Evolutionary conservation across 257 asterid genomes (phyloP).

Genomic region (Fraxinus quadrangulata): DNA sequence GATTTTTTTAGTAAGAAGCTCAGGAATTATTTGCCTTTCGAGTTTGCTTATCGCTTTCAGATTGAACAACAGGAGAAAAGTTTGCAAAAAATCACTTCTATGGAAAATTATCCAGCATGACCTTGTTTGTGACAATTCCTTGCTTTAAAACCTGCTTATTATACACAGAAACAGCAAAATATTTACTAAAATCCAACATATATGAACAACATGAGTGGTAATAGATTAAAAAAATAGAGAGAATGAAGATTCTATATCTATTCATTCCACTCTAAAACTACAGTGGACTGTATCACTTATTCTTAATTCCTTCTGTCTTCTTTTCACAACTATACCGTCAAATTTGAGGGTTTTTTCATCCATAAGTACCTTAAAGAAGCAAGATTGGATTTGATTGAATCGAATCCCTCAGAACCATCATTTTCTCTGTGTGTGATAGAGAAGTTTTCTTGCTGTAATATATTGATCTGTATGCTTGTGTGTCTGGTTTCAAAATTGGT

Average conservation of each 20-base stretch:
- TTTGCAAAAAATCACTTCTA: neutral
- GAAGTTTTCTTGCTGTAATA: constrained; percentile 15
- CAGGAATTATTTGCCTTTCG: neutral
- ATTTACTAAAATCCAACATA: neutral
- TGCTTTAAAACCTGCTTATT: neutral
- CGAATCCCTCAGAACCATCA: constrained; percentile 36
- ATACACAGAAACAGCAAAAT: neutral
- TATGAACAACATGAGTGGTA: neutral
- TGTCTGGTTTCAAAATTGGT: constrained; percentile 25
- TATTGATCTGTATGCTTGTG: constrained; percentile 23
- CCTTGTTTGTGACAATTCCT: neutral
- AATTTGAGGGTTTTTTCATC: constrained; percentile 2
- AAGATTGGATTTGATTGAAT: constrained; percentile 29
- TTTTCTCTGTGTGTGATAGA: constrained; percentile 25
- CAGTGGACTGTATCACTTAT: neutral
- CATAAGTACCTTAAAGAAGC: constrained; percentile 26
- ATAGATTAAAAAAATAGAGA: neutral
- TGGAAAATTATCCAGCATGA: neutral
- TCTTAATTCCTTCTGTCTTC: neutral
- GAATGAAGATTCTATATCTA: neutral
- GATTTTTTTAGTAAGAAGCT: neutral
- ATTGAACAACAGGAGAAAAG: neutral
- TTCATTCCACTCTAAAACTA: neutral
- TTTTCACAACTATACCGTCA: neutral
- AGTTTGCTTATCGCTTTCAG: neutral